phyloP scores from a whole-genome alignment of 352 stramenopile species.

The Phytophthora idaei region DNA sequence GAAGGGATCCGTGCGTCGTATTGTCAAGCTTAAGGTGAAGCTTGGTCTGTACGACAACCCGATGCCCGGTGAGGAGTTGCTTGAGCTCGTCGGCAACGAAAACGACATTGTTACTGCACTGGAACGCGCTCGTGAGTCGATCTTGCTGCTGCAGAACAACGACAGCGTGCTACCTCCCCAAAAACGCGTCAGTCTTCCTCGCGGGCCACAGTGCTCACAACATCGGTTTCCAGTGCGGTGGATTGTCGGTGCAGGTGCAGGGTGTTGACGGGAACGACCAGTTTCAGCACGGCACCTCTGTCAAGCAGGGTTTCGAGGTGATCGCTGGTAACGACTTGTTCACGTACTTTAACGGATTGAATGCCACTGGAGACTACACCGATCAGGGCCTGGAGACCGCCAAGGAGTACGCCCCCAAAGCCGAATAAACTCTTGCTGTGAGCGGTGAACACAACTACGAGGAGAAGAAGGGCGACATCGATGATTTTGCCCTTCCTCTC shows the following conservation, averaged over 20 bases:
- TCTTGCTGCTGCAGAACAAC: constrained; percentile 34
- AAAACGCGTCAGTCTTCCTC: constrained; percentile 16
- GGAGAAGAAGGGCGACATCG: constrained; percentile 83
- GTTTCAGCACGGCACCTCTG: constrained; percentile 49
- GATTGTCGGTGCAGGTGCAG: constrained; percentile 76
- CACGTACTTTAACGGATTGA: constrained; percentile 58
- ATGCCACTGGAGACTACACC: constrained; percentile 49
- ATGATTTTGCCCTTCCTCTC: constrained; percentile 42
- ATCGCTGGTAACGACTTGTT: constrained; percentile 26
- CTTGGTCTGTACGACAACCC: constrained; percentile 67
- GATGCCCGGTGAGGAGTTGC: constrained; percentile 48
- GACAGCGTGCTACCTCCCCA: constrained; percentile 23
- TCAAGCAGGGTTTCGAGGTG: constrained; percentile 52
- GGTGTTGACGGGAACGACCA: constrained; percentile 52
- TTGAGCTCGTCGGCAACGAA: constrained; percentile 47
- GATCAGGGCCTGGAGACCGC: constrained; percentile 24
- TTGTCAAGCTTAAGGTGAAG: constrained; percentile 68
- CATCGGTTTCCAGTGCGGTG: constrained; percentile 61
- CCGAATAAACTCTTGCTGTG: constrained; percentile 37
- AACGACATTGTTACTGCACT: constrained; percentile 53
- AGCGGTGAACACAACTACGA: constrained; percentile 39
- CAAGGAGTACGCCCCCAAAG: constrained; percentile 28
- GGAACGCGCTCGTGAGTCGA: constrained; percentile 62
- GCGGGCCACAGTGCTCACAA: constrained; percentile 49
- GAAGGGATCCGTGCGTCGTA: constrained; percentile 51